Evolutionary conservation across 2,329 filamentous ascomycete genomes (phyloP), one percentile per base, ranked within the genome.

Genomic region (Grosmannia huntii): DNA sequence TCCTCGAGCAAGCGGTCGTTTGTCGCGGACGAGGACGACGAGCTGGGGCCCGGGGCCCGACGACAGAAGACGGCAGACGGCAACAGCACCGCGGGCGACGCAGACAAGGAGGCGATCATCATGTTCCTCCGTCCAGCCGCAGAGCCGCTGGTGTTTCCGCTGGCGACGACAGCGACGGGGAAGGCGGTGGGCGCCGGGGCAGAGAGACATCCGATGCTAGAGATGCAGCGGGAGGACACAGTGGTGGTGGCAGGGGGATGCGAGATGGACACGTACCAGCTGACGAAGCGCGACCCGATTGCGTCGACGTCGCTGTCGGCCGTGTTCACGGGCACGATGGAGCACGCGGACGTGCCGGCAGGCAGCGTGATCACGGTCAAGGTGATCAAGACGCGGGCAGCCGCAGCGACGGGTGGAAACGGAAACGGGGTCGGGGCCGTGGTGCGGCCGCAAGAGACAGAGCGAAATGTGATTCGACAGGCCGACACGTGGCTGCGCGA

Each of bases 401-500:
- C 71, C 36, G 60, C 61, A 14, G 53, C 53, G 1, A 10, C 72
- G 71, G 48, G 60, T 71, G 4, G n/a, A n/a, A n/a, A n/a, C n/a
- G n/a, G n/a, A n/a, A n/a, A 44, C 25, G 2, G 72, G 70, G 49
- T 62, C 36, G 36, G 44, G 10, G 21, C 71, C 3, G 68, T 72
- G 55, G 66, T 72, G 50, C 77, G 76, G 57, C 74, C 76, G 2
- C 73, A 75, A 50, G 74, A 79, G 23, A 73, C 73, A 56, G 79
- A 80, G 64, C 74, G 75, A 57, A 79, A 77, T 59, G 76, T 82
- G 50, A 81, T 83, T 62, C 76, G 75, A 1, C 80, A 83, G 65
- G 79, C 80, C 49, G 77, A 83, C 64, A 77, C 80, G 65, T 83
- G 80, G 79, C 68, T 81, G 61, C 78, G 80, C 61, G 80, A 83